Evolutionary conservation across 176 grass and related monocot genomes (phyloP).

Genomic region (Coix lacrymajobi): DNA sequence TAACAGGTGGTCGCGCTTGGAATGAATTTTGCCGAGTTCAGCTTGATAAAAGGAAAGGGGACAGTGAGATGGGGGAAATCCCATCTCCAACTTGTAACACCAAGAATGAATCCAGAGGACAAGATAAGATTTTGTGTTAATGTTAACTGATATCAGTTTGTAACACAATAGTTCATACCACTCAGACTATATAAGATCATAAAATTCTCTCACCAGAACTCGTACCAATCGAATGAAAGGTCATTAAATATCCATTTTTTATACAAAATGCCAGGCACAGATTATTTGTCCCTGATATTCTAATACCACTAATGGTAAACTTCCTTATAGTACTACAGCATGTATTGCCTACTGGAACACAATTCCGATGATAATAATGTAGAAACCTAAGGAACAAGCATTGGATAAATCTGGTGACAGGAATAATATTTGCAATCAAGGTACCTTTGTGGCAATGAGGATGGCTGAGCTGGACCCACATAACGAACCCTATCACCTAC

Average conservation of each 20-base stretch:
- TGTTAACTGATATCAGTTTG: background rate
- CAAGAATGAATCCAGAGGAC: background rate
- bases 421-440: background rate
- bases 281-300: background rate
- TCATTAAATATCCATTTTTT: background rate
- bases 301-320: background rate
- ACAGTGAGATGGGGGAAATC: background rate
- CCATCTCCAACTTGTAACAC: background rate
- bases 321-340: background rate
- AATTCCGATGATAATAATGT: slow-evolving; percentile 2
- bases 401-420: background rate
- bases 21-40: background rate
- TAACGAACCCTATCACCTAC: slow-evolving; percentile 89
- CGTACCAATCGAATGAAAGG: background rate
- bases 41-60: background rate
- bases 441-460: slow-evolving; percentile 57
- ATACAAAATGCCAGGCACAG: background rate
- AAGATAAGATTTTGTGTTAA: background rate
- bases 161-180: background rate
- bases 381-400: background rate
- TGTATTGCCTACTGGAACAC: background rate
- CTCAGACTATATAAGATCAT: background rate
- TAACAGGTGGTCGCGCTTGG: background rate
- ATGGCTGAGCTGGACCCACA: slow-evolving; percentile 52
- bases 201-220: background rate